Percentiles rank a stretch among this genome's conserved stretches.
Conservation (phyloP, 495 filamentous ascomycete species). For the Penicillium canariense region DNA sequence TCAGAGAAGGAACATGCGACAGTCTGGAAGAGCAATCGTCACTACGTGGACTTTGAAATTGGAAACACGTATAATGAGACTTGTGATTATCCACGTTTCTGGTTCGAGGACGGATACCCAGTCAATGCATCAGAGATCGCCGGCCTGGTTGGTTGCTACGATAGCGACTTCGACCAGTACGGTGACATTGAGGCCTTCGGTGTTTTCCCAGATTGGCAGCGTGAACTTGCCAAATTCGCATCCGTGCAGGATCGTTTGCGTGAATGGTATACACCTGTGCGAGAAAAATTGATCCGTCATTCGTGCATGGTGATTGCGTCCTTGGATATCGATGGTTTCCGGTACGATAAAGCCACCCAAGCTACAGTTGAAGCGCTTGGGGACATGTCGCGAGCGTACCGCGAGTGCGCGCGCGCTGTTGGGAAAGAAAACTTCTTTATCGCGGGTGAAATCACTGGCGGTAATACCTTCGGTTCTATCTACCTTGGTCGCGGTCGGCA, state of each 20-base stretch:
- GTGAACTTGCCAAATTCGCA: slow-evolving; percentile 69
- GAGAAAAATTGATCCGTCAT: slow-evolving; percentile 57
- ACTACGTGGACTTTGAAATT: slow-evolving; percentile 62
- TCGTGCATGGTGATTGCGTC: slow-evolving; percentile 62
- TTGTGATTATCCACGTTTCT: slow-evolving; percentile 66
- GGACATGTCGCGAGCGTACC: slow-evolving; percentile 50
- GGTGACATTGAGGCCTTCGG: slow-evolving; percentile 68
- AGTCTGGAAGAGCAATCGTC: slow-evolving; percentile 54
- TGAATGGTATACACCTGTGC: slow-evolving; percentile 63
- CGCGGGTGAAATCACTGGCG: slow-evolving; percentile 63
- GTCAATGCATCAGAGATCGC: slow-evolving; percentile 45
- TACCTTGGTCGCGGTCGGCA: slow-evolving; percentile 65
- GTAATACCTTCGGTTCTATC: slow-evolving; percentile 61
- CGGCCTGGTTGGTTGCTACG: slow-evolving; percentile 56
- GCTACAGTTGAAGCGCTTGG: slow-evolving; percentile 62
- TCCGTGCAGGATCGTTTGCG: slow-evolving; percentile 73
- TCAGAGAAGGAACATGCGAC: slow-evolving; percentile 52
- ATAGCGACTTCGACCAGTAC: slow-evolving; percentile 71
- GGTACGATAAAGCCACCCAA: slow-evolving; percentile 66
- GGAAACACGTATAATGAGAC: slow-evolving; percentile 53
- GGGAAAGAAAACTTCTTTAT: slow-evolving; percentile 66
- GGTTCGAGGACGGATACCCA: slow-evolving; percentile 58
- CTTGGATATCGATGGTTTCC: slow-evolving; percentile 66
- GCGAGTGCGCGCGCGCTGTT: slow-evolving; percentile 53
- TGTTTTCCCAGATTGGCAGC: slow-evolving; percentile 64